These are phyloP conservation scores for Neopestalotiopsis sp. DNA, from an alignment of 2,329 filamentous ascomycete genomes.

Conservation along the genomic window DNA sequence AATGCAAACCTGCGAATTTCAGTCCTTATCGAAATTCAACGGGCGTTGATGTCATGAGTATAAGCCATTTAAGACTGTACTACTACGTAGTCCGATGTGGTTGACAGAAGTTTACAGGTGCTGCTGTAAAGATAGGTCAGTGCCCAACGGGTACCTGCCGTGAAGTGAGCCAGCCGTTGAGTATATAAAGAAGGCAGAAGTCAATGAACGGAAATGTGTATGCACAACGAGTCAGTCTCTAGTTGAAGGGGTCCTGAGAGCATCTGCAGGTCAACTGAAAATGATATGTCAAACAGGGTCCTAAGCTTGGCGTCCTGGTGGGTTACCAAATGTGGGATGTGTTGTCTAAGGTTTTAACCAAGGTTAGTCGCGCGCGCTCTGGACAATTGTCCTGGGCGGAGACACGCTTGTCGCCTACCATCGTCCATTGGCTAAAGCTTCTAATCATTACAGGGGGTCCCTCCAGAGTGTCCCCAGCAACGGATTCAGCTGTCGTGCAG, in stretches of 20 bases:
- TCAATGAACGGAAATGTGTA: neutral
- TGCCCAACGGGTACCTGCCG: constrained; percentile 6
- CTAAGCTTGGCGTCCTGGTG: neutral
- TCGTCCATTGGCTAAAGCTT: neutral
- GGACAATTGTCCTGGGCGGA: constrained; percentile 10
- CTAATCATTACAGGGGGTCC: neutral
- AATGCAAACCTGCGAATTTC: too few relatives aligned
- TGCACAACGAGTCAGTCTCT: neutral
- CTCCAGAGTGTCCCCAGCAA: constrained; percentile 10
- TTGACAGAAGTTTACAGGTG: neutral
- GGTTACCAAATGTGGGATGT: constrained; percentile 14
- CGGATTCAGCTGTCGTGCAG: constrained; percentile 16
- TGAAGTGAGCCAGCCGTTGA: neutral
- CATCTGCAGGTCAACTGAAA: neutral
- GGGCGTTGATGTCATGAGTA: too few relatives aligned
- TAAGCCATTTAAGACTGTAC: neutral
- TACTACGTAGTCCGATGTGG: neutral
- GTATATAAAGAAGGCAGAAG: neutral
- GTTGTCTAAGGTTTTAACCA: constrained; percentile 9
- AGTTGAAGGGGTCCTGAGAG: neutral
- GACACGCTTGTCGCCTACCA: neutral
- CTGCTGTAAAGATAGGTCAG: neutral
- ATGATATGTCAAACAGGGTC: neutral
- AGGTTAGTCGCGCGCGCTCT: neutral
- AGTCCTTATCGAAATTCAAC: too few relatives aligned